Conservation (phyloP, 192 early-diverging fungal genomes). For the Rhizophagus prolifer region DNA sequence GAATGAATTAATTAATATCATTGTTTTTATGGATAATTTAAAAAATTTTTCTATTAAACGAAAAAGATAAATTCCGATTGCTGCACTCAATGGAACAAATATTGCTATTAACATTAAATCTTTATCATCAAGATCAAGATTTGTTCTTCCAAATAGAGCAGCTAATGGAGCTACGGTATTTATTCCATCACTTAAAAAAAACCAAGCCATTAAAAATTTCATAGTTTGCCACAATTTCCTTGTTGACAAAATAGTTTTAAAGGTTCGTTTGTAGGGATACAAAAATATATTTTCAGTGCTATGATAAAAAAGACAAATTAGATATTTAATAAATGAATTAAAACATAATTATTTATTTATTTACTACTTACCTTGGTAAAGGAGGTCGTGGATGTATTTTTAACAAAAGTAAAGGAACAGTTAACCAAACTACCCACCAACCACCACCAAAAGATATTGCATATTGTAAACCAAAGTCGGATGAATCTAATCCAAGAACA, state of each 20-base stretch:
- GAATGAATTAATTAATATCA: conserved; percentile 42
- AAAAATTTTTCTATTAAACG: conserved; percentile 46
- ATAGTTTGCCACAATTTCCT: conserved; percentile 49
- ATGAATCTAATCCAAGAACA: conserved; percentile 20
- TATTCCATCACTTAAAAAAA: conserved; percentile 63
- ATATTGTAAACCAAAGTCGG: conserved; percentile 35
- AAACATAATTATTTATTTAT: not conserved
- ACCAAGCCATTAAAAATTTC: conserved; percentile 65
- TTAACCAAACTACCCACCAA: conserved; percentile 47
- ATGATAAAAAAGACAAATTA: not conserved
- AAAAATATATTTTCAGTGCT: not conserved
- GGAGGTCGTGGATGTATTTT: not conserved
- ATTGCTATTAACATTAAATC: conserved; percentile 50
- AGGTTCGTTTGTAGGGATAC: conserved; percentile 14
- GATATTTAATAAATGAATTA: not conserved
- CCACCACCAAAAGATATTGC: conserved; percentile 42
- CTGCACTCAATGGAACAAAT: conserved; percentile 47
- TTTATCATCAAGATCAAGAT: conserved; percentile 44
- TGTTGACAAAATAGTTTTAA: conserved; percentile 37
- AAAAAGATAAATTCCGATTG: conserved; percentile 51
- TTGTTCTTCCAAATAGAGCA: conserved; percentile 55
- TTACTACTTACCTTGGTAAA: not conserved
- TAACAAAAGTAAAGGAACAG: not conserved
- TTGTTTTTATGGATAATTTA: conserved; percentile 42
- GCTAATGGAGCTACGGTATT: conserved; percentile 53